Conservation (phyloP, 768 basidiomycete genomes). For the Russula lepida region DNA sequence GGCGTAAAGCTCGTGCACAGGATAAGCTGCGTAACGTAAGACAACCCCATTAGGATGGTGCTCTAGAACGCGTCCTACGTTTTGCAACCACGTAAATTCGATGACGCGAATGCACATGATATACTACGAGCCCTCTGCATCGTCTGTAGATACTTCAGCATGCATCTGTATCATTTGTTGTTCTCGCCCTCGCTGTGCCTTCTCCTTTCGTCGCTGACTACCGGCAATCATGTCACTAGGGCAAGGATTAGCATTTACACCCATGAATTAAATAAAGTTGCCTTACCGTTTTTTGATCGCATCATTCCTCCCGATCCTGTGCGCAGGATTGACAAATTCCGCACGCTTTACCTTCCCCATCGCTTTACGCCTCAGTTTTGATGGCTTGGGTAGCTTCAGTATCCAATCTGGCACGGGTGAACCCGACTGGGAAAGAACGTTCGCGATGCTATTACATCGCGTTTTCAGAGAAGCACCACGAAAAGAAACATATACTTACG, state of each 20-base stretch:
- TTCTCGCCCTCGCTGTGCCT: conserved; percentile 34
- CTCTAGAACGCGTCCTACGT: no score
- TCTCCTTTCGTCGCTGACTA: conserved; percentile 55
- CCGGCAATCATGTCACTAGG: conserved; percentile 22
- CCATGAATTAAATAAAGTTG: not conserved
- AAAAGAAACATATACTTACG: conserved; percentile 38
- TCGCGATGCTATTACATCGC: conserved; percentile 62
- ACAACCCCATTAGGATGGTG: no score
- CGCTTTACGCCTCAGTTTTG: conserved; percentile 74
- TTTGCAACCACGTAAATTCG: not conserved
- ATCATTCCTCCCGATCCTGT: conserved; percentile 58
- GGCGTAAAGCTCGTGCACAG: not conserved
- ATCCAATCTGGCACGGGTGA: conserved; percentile 93
- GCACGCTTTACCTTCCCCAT: conserved; percentile 82
- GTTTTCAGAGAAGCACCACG: conserved; percentile 3
- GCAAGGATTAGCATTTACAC: conserved; percentile 7
- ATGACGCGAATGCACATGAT: not conserved
- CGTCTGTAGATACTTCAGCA: not conserved
- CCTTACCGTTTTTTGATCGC: conserved; percentile 65
- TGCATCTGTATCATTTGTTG: not conserved
- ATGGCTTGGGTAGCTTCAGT: conserved; percentile 85
- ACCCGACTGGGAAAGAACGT: conserved; percentile 90
- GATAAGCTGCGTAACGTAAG: not conserved
- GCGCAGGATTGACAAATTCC: conserved; percentile 62
- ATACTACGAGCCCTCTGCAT: not conserved